Conservation (phyloP, 1,284 basidiomycete species). For the Inonotus obliquus region DNA sequence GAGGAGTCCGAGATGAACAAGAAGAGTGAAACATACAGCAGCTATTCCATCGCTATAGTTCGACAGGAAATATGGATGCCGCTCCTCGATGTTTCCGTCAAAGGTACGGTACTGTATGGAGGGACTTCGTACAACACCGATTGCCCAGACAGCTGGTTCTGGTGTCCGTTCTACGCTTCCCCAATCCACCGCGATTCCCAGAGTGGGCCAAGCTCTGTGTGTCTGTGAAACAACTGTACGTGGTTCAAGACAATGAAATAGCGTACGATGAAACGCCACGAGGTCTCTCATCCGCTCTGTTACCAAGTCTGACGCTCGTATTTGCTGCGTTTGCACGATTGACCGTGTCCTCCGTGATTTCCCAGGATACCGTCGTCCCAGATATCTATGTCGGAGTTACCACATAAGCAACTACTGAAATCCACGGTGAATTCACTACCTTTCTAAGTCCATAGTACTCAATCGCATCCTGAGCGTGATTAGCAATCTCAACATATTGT, state of each 20-base stretch:
- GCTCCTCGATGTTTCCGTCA: constrained; percentile 21
- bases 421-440: constrained; percentile 19
- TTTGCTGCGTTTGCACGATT: constrained; percentile 5
- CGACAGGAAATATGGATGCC: constrained; percentile 32
- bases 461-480: constrained; percentile 29
- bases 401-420: neutral
- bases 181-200: constrained; percentile 31
- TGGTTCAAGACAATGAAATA: neutral
- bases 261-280: constrained; percentile 5
- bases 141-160: constrained; percentile 33
- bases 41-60: constrained; percentile 28
- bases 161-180: constrained; percentile 23
- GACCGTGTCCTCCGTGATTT: constrained; percentile 3
- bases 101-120: constrained; percentile 30
- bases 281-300: constrained; percentile 3
- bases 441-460: constrained; percentile 31
- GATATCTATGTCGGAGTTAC: neutral
- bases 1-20: neutral
- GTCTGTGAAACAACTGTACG: neutral
- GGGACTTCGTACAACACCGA: constrained; percentile 41
- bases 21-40: neutral
- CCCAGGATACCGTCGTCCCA: constrained; percentile 11
- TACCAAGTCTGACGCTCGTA: neutral
- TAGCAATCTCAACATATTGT: constrained; percentile 30
- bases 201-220: constrained; percentile 30